A percentile compares a stretch with the other conserved stretches of the same genome.
These are phyloP conservation scores for Mycosphaerella arachidis DNA, from an alignment of 2,329 filamentous ascomycete species.

Conservation along the genomic window DNA sequence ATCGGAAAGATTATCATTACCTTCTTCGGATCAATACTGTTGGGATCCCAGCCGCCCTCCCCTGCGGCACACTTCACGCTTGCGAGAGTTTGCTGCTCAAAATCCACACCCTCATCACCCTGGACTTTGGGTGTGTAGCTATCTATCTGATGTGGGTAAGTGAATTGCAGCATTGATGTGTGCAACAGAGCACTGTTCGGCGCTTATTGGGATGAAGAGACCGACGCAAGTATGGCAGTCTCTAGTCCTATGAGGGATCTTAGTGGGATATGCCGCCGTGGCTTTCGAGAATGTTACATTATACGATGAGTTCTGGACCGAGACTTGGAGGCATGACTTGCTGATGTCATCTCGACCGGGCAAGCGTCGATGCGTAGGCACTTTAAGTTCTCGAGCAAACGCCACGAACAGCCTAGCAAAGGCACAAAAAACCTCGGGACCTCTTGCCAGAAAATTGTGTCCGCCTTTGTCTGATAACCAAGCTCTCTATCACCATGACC, in stretches of 20 bases:
- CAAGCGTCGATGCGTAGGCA: no score
- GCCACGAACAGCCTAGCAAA: no score
- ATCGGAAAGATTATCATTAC: background rate
- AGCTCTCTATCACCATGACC: no score
- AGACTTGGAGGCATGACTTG: background rate
- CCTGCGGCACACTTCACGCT: background rate
- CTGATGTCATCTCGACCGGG: no score
- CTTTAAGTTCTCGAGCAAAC: no score
- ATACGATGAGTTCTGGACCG: background rate
- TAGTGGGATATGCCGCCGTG: background rate
- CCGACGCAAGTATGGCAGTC: background rate
- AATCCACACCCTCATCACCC: background rate
- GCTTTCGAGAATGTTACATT: background rate
- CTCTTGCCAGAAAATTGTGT: no score
- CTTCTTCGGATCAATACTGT: background rate
- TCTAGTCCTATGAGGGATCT: background rate
- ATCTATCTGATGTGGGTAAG: background rate
- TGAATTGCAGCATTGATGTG: background rate
- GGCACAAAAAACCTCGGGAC: no score
- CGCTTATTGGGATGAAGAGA: background rate
- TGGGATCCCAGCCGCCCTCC: background rate
- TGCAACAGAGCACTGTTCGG: background rate
- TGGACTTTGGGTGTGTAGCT: background rate
- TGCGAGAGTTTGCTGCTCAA: background rate
- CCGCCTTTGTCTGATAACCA: no score